Evolutionary conservation across 164 flowering plant species (phyloP), one percentile per base, ranked within the genome.

Genomic region (Warburgia ugandensis): DNA sequence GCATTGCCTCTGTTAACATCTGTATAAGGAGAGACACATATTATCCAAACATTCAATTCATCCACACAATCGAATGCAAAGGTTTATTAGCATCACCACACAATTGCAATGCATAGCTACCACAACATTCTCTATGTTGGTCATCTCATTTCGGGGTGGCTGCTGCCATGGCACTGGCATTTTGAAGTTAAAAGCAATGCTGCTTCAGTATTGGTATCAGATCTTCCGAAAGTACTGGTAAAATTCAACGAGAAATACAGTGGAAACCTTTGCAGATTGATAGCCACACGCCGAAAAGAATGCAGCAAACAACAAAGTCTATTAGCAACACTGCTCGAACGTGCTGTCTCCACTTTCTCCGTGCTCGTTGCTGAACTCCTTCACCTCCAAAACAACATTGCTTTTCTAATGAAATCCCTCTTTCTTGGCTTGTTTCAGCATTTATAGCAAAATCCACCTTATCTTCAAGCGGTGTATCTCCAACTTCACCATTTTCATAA

Each of bases 221-320:
- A 13, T 38, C 19, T 13, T 38, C 42, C 42, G 14, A 14, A 38
- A 16, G 6, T 38, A 13, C 48, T 16, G 21, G 8, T 3, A 21
- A 45, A 0, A 26, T 29, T 66, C 62, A 73, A 6, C 55, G 64
- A 40, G 52, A 41, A 41, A 68, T 43, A 62, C 96, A 86, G 21
- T 52, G 47, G 29, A 77, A 50, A 14, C 92, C 84, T 17, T 42
- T 55, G 50, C 92, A 87, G 26, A 87, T 59, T 0, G 60, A 62
- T 39, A 88, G 65, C 96, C 96, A 88, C 46, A 82, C 60, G 12
- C 61, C 69, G 35, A 88, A 65, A 20, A 88, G 54, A 29, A 73
- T 52, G 7, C 70, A 14, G 51, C 96, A 88, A 14, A 84, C 62
- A 63, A 69, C 72, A 6, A 64, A 74, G 72, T 88, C 96, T 52